Evolutionary conservation across 1,284 basidiomycete genomes (phyloP), one percentile per base, ranked within the genome.

Genomic region (Schizophyllum commune): DNA sequence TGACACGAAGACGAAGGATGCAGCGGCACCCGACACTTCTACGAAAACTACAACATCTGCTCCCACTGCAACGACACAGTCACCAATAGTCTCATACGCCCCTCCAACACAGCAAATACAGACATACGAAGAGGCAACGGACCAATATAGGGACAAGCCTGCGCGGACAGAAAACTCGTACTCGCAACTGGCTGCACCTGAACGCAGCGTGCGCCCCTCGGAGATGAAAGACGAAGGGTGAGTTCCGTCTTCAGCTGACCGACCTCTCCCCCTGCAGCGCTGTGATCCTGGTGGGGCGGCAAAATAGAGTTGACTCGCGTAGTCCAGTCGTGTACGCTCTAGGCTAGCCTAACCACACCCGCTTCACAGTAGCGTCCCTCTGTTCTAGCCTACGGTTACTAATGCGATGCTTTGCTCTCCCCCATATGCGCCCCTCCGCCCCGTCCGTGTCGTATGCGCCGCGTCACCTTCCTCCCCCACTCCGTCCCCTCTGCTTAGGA

Each of bases 171-270:
- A 78, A 56, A 75, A 73, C 47, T 75, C 70, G 52, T 81, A 77
- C 64, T 78, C 81, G 51, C 80, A 69, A 60, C 74, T 80, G 56
- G 73, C 74, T 13, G 73, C 78, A 55, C 77, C 78, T 15, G 86
- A 89, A 67, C 83, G 89, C 58, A 85, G 84, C 20, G 81, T 95
- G 27, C 83, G 91, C 60, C 94, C 94, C 13, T 93, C 91, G 58
- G 95, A 98, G 74, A 96, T 96, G 94, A 95, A 95, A 75, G 96
- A 98, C 71, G 95, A 97, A 91, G 95, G 95, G 96, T 97, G 85
- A 94, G 95, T 63, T 62, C 58, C 60, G 55, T 59, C 59, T 62
- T 60, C 56, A 32, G 52, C 59, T 63, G 34, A 22, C 55, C 60
- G 15, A 32, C 64, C 57, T 60, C 72, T 71, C 68, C 68, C 69